These are phyloP conservation scores for Anethum foeniculum DNA, from an alignment of 140 eudicot genomes.

Conservation along the genomic window DNA sequence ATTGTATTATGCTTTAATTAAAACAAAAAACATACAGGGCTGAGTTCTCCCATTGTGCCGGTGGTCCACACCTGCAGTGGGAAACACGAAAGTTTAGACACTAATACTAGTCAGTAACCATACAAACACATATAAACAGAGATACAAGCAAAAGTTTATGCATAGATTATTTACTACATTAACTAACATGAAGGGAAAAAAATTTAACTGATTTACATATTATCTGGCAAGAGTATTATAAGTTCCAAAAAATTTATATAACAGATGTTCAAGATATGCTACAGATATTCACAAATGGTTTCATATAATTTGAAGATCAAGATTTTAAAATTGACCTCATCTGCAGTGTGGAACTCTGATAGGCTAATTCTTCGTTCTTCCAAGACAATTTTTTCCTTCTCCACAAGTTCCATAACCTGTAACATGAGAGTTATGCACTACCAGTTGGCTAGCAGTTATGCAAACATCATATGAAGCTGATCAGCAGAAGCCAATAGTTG, in stretches of 20 bases:
- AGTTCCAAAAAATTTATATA: not conserved
- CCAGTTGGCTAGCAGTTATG: not conserved
- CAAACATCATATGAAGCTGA: not conserved
- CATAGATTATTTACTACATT: not conserved
- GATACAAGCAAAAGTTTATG: not conserved
- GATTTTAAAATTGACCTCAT: slow-evolving; percentile 51
- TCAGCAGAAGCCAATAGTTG: not conserved
- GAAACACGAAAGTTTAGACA: not conserved
- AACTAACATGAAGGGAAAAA: not conserved
- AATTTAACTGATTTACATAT: not conserved
- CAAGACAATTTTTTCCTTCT: slow-evolving; percentile 52
- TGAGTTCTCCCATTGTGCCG: slow-evolving; percentile 98
- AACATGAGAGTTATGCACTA: slow-evolving; percentile 10
- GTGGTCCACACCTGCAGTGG: slow-evolving; percentile 83
- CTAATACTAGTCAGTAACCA: not conserved
- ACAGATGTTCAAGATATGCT: not conserved
- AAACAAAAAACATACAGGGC: slow-evolving; percentile 61
- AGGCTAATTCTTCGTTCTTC: slow-evolving; percentile 78
- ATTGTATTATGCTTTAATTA: not conserved
- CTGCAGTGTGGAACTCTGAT: slow-evolving; percentile 94
- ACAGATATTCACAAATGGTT: not conserved
- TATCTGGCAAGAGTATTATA: not conserved
- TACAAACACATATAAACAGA: not conserved
- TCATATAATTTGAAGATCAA: not conserved
- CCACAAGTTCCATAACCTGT: slow-evolving; percentile 94